Base-by-base conservation (phyloP, 169 alveolate species). In the Cryptosporidium sp. region DNA sequence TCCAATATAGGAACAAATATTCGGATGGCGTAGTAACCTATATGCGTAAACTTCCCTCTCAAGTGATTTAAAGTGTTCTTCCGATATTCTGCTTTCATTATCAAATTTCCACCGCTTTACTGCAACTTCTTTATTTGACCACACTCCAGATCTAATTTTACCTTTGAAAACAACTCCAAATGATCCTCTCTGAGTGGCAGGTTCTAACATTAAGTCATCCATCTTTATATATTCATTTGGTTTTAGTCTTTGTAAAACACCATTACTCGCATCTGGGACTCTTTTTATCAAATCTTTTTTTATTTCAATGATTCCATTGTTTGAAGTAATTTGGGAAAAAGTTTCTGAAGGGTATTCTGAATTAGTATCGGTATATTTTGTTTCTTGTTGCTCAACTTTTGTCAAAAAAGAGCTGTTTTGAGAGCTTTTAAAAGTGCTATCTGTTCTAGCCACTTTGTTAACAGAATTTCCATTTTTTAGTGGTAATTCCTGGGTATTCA, bases 41-140 rank as follows among this genome's bases (percentile, higher is more conserved):
- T 93, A 94, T 26, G 96, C 89, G 51, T 94, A 93, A 37, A 94
- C 80, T 62, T 94, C 96, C 51, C 96, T 71, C 18, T 86, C 95
- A 16, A 94, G 86, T n/a, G 95, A 94, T 41, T 80, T 80, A 41
- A 80, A 80, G 37, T 80, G 73, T n/a, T 80, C 89, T 43, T 80
- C 89, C 37, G 80, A 5, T 14, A 80, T 59, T 43, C 89, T n/a
- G 59, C 89, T 80, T 48, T 80, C 89, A 41, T 62, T 80, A 58
- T 80, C 89, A 48, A 80, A 80, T 39, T 65, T 80, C 89, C 89
- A 80, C 21, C 89, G 74, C 21, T 80, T 80, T n/a, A 80, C 89
- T 5, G 89, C 89, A 39, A 80, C 89, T 21, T 80, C 89, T n/a
- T 31, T 59, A 62, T 80, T 80, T 3, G 41, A 8, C 89, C 89